Conservation (phyloP, 257 asterid genomes). For the Nemophila menziesii region DNA sequence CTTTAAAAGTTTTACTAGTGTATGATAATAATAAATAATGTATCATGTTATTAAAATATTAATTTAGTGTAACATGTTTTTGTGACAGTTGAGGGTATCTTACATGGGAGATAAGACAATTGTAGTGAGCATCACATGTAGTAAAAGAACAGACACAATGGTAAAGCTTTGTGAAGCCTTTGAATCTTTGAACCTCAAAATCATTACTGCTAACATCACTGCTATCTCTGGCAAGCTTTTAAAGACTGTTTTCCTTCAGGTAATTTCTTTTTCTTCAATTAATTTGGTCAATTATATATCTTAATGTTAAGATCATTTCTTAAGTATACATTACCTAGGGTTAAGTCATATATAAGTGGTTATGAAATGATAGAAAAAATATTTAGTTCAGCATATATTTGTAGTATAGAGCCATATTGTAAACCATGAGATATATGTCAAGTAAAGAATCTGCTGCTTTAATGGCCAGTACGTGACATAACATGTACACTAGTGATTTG, state of each 20-base stretch:
- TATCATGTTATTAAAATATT: neutral
- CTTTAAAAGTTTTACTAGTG: neutral
- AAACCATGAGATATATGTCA: no score
- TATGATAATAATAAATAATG: neutral
- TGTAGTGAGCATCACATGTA: conserved; percentile 71
- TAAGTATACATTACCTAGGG: no score
- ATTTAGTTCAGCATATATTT: no score
- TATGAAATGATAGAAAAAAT: no score
- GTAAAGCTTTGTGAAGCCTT: conserved; percentile 66
- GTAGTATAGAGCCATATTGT: no score
- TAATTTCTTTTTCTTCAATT: conserved; percentile 11
- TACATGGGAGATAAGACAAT: conserved; percentile 53
- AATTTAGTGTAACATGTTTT: neutral
- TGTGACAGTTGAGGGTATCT: conserved; percentile 47
- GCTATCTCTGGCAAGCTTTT: conserved; percentile 53
- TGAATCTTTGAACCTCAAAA: conserved; percentile 61
- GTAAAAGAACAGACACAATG: conserved; percentile 65
- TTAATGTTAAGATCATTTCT: no score
- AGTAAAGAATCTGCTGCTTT: no score
- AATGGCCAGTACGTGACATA: no score
- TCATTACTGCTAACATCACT: conserved; percentile 58
- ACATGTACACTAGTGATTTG: no score
- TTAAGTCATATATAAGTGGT: no score
- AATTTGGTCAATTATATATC: no score
- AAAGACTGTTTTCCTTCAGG: conserved; percentile 72